Percentiles rank a stretch among this genome's conserved stretches.
Conservation (phyloP, 2,329 filamentous ascomycete genomes). For the Trichoderma asperellum region DNA sequence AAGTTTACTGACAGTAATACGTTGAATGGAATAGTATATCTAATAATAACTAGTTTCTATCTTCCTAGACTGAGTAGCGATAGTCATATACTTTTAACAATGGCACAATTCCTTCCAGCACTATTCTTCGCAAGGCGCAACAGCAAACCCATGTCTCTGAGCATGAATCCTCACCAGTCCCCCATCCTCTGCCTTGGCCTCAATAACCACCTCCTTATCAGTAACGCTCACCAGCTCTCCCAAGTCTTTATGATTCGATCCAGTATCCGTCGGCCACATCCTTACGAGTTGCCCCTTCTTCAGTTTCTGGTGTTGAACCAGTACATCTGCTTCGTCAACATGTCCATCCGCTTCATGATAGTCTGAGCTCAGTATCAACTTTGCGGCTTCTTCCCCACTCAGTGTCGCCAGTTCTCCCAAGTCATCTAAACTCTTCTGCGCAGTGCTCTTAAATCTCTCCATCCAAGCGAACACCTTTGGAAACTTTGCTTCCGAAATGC, state of each 20-base stretch:
- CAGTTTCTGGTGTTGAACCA: conserved; percentile 51
- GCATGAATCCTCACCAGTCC: conserved; percentile 58
- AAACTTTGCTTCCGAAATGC: conserved; percentile 57
- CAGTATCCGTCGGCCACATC: conserved; percentile 66
- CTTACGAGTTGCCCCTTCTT: conserved; percentile 57
- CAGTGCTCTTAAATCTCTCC: conserved; percentile 56
- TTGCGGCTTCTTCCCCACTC: conserved; percentile 57
- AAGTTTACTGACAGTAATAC: too few species aligned
- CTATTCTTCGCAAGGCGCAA: conserved; percentile 34
- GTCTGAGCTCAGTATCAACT: conserved; percentile 48
- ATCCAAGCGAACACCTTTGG: conserved; percentile 68
- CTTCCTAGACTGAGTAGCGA: too few species aligned
- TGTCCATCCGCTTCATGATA: conserved; percentile 50
- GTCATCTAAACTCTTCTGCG: conserved; percentile 46
- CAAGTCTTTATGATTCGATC: conserved; percentile 58
- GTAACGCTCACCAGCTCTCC: conserved; percentile 59
- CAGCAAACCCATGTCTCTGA: conserved; percentile 61
- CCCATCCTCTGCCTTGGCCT: conserved; percentile 48
- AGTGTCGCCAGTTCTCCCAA: conserved; percentile 46
- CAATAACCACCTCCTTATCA: conserved; percentile 59
- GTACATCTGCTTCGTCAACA: conserved; percentile 54
- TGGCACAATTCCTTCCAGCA: not conserved
- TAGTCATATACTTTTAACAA: not conserved
- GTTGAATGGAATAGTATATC: too few species aligned
- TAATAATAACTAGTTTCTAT: too few species aligned